Conservation (phyloP, 2,329 filamentous ascomycete genomes). For the Pseudogymnoascus sp. region DNA sequence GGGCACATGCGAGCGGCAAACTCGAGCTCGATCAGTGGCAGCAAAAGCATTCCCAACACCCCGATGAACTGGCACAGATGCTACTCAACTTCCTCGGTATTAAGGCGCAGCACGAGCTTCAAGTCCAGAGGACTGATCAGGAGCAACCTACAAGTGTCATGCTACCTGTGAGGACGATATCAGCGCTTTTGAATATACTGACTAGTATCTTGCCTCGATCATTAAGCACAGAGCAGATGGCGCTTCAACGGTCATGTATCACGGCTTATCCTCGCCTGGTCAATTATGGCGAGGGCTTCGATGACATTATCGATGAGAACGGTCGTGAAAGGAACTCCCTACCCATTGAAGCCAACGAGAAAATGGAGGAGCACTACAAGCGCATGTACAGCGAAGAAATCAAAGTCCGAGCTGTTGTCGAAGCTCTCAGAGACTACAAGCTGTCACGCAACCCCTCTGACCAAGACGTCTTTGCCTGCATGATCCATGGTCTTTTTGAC, state of each 20-base stretch:
- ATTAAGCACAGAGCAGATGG: slow-evolving; percentile 61
- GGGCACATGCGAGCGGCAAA: slow-evolving; percentile 73
- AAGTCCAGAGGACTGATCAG: slow-evolving; percentile 64
- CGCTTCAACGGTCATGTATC: slow-evolving; percentile 79
- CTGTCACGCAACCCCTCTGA: slow-evolving; percentile 74
- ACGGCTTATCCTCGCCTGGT: slow-evolving; percentile 89
- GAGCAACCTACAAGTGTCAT: slow-evolving; percentile 61
- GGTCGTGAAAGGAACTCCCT: slow-evolving; percentile 75
- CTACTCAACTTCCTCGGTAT: slow-evolving; percentile 75
- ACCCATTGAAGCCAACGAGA: slow-evolving; percentile 68
- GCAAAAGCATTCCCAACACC: slow-evolving; percentile 59
- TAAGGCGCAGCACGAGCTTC: slow-evolving; percentile 74
- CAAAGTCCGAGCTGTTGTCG: slow-evolving; percentile 77
- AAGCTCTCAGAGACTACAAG: slow-evolving; percentile 79
- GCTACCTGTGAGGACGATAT: slow-evolving; percentile 78
- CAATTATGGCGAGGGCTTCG: slow-evolving; percentile 89
- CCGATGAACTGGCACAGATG: slow-evolving; percentile 60
- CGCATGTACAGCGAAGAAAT: slow-evolving; percentile 94
- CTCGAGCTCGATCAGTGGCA: slow-evolving; percentile 79
- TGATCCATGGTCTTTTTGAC: slow-evolving; percentile 96
- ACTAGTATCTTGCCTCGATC: slow-evolving; percentile 59
- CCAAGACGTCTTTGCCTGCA: slow-evolving; percentile 94
- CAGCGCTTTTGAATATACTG: slow-evolving; percentile 70
- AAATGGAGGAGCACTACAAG: slow-evolving; percentile 97
- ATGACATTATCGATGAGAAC: slow-evolving; percentile 84